A percentile compares a stretch with the other conserved stretches of the same genome.
Evolutionary conservation across 345 rosid genomes (phyloP).

Genomic region (Eucalyptus regnans): DNA sequence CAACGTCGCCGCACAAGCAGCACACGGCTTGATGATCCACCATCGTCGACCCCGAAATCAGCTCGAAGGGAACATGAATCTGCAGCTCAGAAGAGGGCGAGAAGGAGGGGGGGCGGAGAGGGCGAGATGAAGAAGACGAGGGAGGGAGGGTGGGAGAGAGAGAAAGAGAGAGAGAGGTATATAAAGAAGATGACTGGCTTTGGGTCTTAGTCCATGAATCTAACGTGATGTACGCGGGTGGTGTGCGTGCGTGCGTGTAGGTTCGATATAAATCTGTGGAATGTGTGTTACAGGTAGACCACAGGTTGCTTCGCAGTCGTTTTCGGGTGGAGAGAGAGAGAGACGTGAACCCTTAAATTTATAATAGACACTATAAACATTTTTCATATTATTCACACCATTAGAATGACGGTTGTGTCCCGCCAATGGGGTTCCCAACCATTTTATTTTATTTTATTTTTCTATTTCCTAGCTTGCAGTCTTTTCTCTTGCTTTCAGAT

Average conservation of each 20-base stretch:
- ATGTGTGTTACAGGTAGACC: conserved; percentile 36
- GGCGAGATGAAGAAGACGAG: not conserved
- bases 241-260: not conserved
- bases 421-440: not conserved
- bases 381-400: not conserved
- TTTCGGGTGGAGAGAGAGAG: conserved; percentile 42
- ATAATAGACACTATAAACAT: not conserved
- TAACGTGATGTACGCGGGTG: not conserved
- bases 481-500: not conserved
- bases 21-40: conserved; percentile 80
- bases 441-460: not conserved
- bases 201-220: conserved; percentile 20
- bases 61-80: not conserved
- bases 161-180: conserved; percentile 5
- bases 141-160: not conserved
- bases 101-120: not conserved
- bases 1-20: conserved; percentile 99
- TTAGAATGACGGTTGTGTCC: conserved; percentile 25
- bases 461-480: not conserved
- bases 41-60: conserved; percentile 19
- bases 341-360: conserved; percentile 27
- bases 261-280: not conserved
- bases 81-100: not conserved
- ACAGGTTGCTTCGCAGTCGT: conserved; percentile 87
- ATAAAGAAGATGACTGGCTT: not conserved